Evolutionary conservation across 768 basidiomycete species (phyloP), one percentile per base, ranked within the genome.

Genomic region (Lactifluus pinguis): DNA sequence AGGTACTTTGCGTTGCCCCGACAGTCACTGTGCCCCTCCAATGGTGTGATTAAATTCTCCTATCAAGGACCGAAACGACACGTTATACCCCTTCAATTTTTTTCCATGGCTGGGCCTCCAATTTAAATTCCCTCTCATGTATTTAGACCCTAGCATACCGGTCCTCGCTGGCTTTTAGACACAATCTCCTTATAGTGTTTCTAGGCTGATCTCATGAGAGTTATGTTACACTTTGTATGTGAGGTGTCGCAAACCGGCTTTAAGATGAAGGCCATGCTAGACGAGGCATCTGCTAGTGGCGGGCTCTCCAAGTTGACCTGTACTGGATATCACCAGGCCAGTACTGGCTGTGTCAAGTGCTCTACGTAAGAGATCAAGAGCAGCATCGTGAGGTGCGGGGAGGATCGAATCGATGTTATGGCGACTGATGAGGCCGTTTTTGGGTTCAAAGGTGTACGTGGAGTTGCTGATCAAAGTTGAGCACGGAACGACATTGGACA

Each of bases 371-470:
- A 84, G 79, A 57, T 86, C 82, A 67, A 85, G 89, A 2, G 85
- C 85, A 0, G 84, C 79, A 52, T 82, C 76, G 67, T 88, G 86
- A 3, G 89, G 89, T 1, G 85, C 84, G 0, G 89, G 89, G 49
- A 84, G 80, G 50, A 92, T 90, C n/a, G 84, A 85, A 68, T 91
- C 81, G 52, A 92, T 75, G 50, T 75, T 75, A 68, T 92, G 89
- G 51, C 76, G 66, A 51, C 82, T 72, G 57, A 92, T 83, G 45
- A 84, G 77, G 6, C 86, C 89, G 0, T 80, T 80, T 25, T 72
- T 55, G 0, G 87, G 85, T 2, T 87, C 89, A 70, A 91, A 90
- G 0, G 75, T 74, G 71, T 92, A 92, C 30, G 84, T 87, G 53
- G 83, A 87, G 67, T 82, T 77, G 44, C 88, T 89, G 45, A 34